Evolutionary conservation across 1,284 basidiomycete species (phyloP).

Genomic region (Vanrija sp.): DNA sequence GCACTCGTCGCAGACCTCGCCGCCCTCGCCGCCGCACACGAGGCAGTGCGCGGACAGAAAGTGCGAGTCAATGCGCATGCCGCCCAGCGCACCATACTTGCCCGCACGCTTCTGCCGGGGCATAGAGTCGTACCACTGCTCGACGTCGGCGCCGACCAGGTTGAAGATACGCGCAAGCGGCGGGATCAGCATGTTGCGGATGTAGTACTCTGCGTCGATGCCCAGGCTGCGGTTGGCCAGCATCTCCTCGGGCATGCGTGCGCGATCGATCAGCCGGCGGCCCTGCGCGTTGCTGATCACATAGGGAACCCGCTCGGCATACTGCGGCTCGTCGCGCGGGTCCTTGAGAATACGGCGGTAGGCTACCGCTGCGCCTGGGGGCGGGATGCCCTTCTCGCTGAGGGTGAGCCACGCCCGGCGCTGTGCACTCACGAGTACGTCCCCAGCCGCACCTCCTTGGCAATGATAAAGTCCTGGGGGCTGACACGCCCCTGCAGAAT

Average conservation of each 20-base stretch:
- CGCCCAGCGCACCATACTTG: conserved; percentile 15
- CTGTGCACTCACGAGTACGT: conserved; percentile 67
- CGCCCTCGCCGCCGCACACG: background rate
- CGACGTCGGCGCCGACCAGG: conserved; percentile 83
- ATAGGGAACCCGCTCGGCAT: conserved; percentile 90
- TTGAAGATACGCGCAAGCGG: conserved; percentile 88
- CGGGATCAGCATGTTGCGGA: conserved; percentile 78
- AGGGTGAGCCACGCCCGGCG: conserved; percentile 1
- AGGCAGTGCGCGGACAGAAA: conserved; percentile 5
- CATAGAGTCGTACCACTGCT: conserved; percentile 85
- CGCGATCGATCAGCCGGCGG: conserved; percentile 72
- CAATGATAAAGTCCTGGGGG: conserved; percentile 86
- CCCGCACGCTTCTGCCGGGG: conserved; percentile 51
- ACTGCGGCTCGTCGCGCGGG: conserved; percentile 77
- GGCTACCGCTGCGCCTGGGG: conserved; percentile 85
- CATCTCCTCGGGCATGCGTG: conserved; percentile 72
- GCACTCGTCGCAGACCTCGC: conserved; percentile 69
- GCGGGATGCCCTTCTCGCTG: conserved; percentile 75
- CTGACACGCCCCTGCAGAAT: conserved; percentile 75
- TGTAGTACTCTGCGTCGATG: conserved; percentile 86
- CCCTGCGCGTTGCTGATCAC: conserved; percentile 71
- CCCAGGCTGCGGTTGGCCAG: conserved; percentile 64
- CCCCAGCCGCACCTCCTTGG: conserved; percentile 89
- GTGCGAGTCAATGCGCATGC: conserved; percentile 21
- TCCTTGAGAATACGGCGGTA: conserved; percentile 71